A percentile compares a stretch with the other conserved stretches of the same genome.
Evolutionary conservation across 176 grass and related monocot species (phyloP).

Genomic region (Avena eriantha): DNA sequence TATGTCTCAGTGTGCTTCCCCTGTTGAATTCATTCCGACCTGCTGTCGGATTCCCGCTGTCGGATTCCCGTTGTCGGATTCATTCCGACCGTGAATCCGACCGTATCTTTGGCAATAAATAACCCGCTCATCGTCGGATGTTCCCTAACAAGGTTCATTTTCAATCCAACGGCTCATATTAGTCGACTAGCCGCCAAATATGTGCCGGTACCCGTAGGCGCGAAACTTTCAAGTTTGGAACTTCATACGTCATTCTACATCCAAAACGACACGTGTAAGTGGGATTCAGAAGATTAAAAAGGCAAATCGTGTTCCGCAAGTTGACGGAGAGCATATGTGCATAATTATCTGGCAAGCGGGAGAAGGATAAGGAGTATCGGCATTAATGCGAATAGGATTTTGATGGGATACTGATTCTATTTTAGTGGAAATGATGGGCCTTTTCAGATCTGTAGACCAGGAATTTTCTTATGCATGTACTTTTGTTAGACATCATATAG

Average conservation of each 20-base stretch:
- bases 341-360: background rate
- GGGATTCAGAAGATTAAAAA: background rate
- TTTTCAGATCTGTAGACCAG: background rate
- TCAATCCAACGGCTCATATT: background rate
- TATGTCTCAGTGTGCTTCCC: background rate
- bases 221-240: too few species aligned
- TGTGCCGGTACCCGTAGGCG: background rate
- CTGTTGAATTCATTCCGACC: too few species aligned
- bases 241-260: background rate
- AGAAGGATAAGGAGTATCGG: background rate
- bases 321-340: background rate
- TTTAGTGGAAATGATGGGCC: background rate
- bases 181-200: background rate
- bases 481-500: background rate
- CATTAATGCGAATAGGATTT: background rate
- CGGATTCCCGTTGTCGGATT: background rate
- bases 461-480: background rate
- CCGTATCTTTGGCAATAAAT: background rate
- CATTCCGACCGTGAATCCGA: background rate
- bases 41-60: background rate
- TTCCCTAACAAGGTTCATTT: background rate
- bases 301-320: background rate
- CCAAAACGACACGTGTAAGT: background rate
- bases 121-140: background rate
- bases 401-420: background rate